Conservation (phyloP, 257 asterid genomes). For the Solanum piurae region DNA sequence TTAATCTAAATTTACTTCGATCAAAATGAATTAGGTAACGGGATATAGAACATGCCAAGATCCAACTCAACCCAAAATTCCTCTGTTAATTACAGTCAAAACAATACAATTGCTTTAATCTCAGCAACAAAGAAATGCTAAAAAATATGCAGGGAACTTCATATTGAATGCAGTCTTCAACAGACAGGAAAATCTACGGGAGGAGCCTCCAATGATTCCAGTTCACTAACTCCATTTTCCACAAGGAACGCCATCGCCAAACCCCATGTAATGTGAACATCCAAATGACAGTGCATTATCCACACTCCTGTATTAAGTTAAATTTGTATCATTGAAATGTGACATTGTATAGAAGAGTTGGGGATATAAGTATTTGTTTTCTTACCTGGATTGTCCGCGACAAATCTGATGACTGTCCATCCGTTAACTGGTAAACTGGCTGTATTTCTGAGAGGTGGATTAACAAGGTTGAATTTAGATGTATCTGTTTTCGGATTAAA, state of each 20-base stretch:
- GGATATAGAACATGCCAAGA: neutral
- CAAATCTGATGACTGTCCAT: slow-evolving; percentile 84
- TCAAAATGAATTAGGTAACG: neutral
- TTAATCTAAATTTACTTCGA: neutral
- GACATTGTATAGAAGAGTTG: neutral
- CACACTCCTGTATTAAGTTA: slow-evolving; percentile 50
- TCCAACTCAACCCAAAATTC: neutral
- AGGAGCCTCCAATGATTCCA: slow-evolving; percentile 45
- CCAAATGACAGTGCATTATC: slow-evolving; percentile 91
- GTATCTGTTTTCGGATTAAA: slow-evolving; percentile 51
- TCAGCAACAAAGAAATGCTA: neutral
- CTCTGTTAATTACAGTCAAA: slow-evolving; percentile 2
- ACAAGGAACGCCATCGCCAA: slow-evolving; percentile 75
- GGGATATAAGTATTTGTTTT: neutral
- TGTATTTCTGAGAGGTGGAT: slow-evolving; percentile 84
- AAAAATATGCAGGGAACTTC: neutral
- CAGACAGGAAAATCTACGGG: slow-evolving; percentile 67
- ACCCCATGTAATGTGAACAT: slow-evolving; percentile 78
- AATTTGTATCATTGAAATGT: neutral
- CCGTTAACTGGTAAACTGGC: slow-evolving; percentile 79
- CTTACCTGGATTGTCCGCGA: slow-evolving; percentile 92
- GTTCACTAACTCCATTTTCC: slow-evolving; percentile 53
- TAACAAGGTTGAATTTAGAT: slow-evolving; percentile 52
- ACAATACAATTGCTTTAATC: slow-evolving; percentile 10
- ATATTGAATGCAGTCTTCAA: neutral